A percentile compares a stretch with the other conserved stretches of the same genome.
Evolutionary conservation across 495 filamentous ascomycete species (phyloP).

Genomic region (Neurospora sp.): DNA sequence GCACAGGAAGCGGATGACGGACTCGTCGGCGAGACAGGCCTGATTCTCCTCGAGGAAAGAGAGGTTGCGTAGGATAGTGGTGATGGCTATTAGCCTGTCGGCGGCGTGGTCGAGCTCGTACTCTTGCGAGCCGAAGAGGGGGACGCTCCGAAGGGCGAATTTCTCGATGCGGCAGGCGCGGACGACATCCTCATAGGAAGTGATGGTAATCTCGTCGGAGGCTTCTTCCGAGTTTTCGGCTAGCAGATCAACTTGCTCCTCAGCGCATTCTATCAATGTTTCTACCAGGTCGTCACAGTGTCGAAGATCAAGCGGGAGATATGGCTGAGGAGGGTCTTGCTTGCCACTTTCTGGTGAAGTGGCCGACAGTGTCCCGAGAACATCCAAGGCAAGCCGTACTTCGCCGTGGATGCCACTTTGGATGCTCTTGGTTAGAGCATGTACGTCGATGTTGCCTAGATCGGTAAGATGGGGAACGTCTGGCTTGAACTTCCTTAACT

Average conservation of each 20-base stretch:
- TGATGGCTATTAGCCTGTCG: slow-evolving; percentile 80
- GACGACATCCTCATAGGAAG: slow-evolving; percentile 78
- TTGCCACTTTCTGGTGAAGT: slow-evolving; percentile 42
- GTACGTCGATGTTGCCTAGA: slow-evolving; percentile 78
- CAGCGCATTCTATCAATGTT: slow-evolving; percentile 78
- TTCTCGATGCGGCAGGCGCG: slow-evolving; percentile 65
- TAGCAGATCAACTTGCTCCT: slow-evolving; percentile 72
- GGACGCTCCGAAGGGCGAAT: slow-evolving; percentile 55
- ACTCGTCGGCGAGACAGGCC: slow-evolving; percentile 54
- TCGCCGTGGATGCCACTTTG: slow-evolving; percentile 85
- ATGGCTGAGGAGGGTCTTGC: slow-evolving; percentile 31
- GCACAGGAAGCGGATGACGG: slow-evolving; percentile 70
- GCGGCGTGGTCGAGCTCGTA: slow-evolving; percentile 80
- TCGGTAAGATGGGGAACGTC: slow-evolving; percentile 66
- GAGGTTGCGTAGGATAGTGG: slow-evolving; percentile 85
- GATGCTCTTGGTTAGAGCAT: slow-evolving; percentile 84
- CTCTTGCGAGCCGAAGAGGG: slow-evolving; percentile 62
- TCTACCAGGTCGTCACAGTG: slow-evolving; percentile 85
- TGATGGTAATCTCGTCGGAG: slow-evolving; percentile 69
- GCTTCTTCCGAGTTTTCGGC: slow-evolving; percentile 72
- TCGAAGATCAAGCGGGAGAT: slow-evolving; percentile 40
- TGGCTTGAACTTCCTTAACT: slow-evolving; percentile 54
- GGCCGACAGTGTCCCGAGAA: slow-evolving; percentile 60
- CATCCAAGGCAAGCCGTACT: slow-evolving; percentile 78
- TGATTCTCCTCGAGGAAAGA: slow-evolving; percentile 73